Conservation (phyloP, 2,329 filamentous ascomycete genomes). For the Dactylellina sp. region DNA sequence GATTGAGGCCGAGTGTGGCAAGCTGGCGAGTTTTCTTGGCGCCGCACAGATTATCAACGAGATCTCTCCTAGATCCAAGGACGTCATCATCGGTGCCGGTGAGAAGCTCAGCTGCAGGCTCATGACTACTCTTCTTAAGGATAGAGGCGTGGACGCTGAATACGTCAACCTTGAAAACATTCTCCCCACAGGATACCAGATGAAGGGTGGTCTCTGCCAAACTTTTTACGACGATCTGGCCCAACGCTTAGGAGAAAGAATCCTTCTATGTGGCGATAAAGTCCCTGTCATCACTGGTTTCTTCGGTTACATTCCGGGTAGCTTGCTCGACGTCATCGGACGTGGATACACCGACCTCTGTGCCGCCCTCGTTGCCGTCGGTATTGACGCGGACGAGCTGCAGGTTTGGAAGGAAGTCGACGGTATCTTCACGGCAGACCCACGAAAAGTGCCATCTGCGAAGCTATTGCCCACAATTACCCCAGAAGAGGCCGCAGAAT, state of each 20-base stretch:
- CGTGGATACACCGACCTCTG: conserved; percentile 97
- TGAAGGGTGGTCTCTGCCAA: conserved; percentile 71
- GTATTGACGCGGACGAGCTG: conserved; percentile 84
- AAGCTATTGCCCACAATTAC: conserved; percentile 88
- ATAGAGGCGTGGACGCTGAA: conserved; percentile 82
- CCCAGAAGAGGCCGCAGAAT: conserved; percentile 91
- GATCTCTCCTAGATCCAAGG: conserved; percentile 81
- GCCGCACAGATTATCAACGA: conserved; percentile 73
- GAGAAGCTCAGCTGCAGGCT: conserved; percentile 95
- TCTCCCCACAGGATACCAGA: conserved; percentile 72
- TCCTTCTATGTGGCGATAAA: conserved; percentile 73
- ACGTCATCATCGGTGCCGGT: conserved; percentile 91
- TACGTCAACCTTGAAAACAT: conserved; percentile 90
- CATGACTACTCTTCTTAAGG: conserved; percentile 85
- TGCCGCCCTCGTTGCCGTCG: conserved; percentile 89
- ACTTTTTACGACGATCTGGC: conserved; percentile 77
- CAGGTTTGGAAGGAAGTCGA: conserved; percentile 99
- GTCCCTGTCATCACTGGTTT: conserved; percentile 84
- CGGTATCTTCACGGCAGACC: conserved; percentile 87
- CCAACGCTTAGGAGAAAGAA: conserved; percentile 72
- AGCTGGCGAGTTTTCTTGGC: conserved; percentile 79
- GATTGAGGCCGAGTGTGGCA: conserved; percentile 82
- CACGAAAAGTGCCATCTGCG: conserved; percentile 91
- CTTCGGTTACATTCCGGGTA: conserved; percentile 92
- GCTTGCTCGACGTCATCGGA: conserved; percentile 89